A percentile compares a stretch with the other conserved stretches of the same genome.
Conservation (phyloP, 257 asterid genomes). For the Knoxia roxburghii region DNA sequence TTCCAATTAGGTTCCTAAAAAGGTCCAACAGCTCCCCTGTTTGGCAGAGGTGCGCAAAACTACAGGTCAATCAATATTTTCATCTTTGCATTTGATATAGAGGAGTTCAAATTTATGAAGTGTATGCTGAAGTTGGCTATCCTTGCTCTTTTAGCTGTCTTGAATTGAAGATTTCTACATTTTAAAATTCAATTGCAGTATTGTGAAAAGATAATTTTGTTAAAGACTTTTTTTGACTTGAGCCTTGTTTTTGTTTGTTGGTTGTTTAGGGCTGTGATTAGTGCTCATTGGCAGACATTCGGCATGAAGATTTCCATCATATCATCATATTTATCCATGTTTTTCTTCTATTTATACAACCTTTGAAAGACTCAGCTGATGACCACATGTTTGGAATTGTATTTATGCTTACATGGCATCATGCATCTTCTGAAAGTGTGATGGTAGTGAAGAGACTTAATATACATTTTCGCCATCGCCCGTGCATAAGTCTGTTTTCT, state of each 20-base stretch:
- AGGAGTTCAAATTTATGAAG: neutral
- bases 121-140: neutral
- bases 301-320: conserved; percentile 15
- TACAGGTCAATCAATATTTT: neutral
- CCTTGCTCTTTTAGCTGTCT: neutral
- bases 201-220: neutral
- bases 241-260: conserved; percentile 10
- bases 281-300: conserved; percentile 21
- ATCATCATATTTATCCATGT: neutral
- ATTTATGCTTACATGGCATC: conserved; percentile 1
- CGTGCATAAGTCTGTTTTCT: conserved; percentile 16
- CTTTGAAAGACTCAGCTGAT: neutral
- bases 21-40: neutral
- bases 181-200: neutral
- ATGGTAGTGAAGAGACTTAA: neutral
- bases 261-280: conserved; percentile 28
- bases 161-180: neutral
- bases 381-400: neutral
- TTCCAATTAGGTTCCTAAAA: conserved; percentile 5
- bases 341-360: neutral
- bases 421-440: conserved; percentile 2
- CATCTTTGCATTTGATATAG: neutral
- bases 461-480: conserved; percentile 2
- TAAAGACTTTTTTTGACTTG: neutral
- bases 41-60: neutral